Evolutionary conservation across 805 yeast genomes (phyloP), one percentile per base, ranked within the genome.

Genomic region (Myxozyma geophila): DNA sequence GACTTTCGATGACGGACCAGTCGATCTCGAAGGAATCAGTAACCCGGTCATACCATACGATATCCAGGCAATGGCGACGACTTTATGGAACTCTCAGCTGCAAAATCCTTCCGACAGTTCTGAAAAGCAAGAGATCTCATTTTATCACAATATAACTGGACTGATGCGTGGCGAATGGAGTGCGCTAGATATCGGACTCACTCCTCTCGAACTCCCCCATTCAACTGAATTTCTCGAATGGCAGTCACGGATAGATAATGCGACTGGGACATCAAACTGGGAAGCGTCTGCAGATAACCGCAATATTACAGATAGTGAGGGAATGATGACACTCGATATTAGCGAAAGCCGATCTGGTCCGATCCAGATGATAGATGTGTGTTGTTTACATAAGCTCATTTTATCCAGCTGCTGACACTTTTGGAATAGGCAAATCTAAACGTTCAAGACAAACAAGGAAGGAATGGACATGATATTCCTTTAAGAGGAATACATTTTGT

Each of bases 11-110:
- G 48, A 37, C 1, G 69, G 69, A 12, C 69, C 69, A 13, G 36
- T 53, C 35, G 67, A 58, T 13, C 49, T 67, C 9, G 70, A 67
- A 35, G 70, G 70, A 10, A 63, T 67, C 37, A 40, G 54, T 13
- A 60, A 63, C 21, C 68, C 89, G 21, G 75, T 89, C 0, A 70
- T 90, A 7, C 95, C 96, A 0, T 80, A 87, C 68, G 74, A 72
- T 12, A 77, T 90, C 5, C 83, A 86, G 59, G 61, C 72, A 1
- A 67, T 72, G 21, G 85, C 90, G 0, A 75, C 76, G 41, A 67
- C 70, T 13, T 77, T 88, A n/a, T 88, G 93, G 93, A 70, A 43
- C 9, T 55, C 64, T 2, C 69, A 66, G 51, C 39, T 28, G 7
- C 52, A 48, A 8, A 43, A 6, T 7, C 54, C 69, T 12, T 62